These are phyloP conservation scores for Samsoniella hepiali DNA, from an alignment of 2,329 filamentous ascomycete genomes.

Conservation along the genomic window DNA sequence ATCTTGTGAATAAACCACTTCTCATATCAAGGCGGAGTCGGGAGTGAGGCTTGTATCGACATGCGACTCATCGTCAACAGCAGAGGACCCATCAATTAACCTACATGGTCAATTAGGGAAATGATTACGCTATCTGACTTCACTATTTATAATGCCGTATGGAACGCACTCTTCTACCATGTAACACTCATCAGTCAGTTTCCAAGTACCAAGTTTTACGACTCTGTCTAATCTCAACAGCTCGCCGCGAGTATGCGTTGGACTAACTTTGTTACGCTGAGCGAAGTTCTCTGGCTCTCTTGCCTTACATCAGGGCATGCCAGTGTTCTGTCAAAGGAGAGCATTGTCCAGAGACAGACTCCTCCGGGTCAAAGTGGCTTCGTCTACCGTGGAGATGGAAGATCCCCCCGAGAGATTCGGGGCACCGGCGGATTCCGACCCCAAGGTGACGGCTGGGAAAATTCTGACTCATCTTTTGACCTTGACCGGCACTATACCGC, in stretches of 20 bases:
- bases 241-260: not conserved
- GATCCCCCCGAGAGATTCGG: constrained; percentile 2
- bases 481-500: constrained; percentile 5
- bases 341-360: too few relatives aligned
- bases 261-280: not conserved
- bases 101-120: too few relatives aligned
- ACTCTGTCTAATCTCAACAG: not conserved
- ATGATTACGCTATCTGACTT: not conserved
- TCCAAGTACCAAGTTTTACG: not conserved
- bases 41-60: too few relatives aligned
- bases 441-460: constrained; percentile 10
- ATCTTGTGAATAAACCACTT: too few relatives aligned
- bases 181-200: not conserved
- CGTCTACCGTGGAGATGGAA: constrained; percentile 19
- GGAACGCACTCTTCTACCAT: not conserved
- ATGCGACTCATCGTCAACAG: too few relatives aligned
- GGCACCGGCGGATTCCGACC: constrained; percentile 13
- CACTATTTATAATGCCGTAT: not conserved
- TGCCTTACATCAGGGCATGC: not conserved
- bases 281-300: not conserved
- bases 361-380: not conserved
- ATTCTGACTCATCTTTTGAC: not conserved
- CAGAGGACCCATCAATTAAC: too few relatives aligned
- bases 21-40: too few relatives aligned
- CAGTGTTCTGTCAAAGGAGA: not conserved